Evolutionary conservation across 169 alveolate species (phyloP).

Genomic region (Cryptosporidium xiaoi): DNA sequence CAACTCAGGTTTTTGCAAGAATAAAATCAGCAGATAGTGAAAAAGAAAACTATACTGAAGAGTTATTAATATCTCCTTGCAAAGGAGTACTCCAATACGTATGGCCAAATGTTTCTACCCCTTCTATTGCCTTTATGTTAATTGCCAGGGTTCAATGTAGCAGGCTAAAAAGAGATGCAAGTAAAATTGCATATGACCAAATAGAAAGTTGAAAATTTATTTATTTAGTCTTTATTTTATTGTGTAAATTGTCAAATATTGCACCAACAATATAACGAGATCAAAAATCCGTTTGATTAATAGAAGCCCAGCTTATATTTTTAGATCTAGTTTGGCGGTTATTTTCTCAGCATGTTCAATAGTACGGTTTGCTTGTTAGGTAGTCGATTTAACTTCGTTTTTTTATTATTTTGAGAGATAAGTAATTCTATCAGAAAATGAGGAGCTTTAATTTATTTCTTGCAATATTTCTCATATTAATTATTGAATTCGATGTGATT

Average conservation of each 20-base stretch:
- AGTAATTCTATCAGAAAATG: conserved; percentile 1
- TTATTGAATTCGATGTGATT: conserved; percentile 7
- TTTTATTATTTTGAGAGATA: not conserved
- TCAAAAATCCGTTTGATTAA: not conserved
- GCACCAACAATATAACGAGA: too few species aligned
- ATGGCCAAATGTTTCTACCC: conserved; percentile 64
- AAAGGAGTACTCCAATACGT: conserved; percentile 64
- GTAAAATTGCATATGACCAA: not conserved
- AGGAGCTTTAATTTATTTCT: not conserved
- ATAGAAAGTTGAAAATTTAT: not conserved
- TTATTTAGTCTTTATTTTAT: not conserved
- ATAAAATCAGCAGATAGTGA: not conserved
- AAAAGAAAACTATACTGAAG: not conserved
- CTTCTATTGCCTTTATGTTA: conserved; percentile 56
- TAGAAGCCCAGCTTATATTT: not conserved
- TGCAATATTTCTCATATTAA: not conserved
- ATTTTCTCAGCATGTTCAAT: not conserved
- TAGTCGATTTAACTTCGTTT: too few species aligned
- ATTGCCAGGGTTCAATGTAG: conserved; percentile 68
- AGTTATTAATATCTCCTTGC: conserved; percentile 52
- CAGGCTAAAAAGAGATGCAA: not conserved
- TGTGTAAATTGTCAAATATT: not conserved
- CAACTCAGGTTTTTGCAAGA: conserved; percentile 32
- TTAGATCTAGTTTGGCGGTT: conserved; percentile 3
- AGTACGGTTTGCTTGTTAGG: not conserved